Percentiles rank a stretch among this genome's conserved stretches.
These are phyloP conservation scores for Trametes versicolor DNA, from an alignment of 1,284 basidiomycete genomes.

Conservation along the genomic window DNA sequence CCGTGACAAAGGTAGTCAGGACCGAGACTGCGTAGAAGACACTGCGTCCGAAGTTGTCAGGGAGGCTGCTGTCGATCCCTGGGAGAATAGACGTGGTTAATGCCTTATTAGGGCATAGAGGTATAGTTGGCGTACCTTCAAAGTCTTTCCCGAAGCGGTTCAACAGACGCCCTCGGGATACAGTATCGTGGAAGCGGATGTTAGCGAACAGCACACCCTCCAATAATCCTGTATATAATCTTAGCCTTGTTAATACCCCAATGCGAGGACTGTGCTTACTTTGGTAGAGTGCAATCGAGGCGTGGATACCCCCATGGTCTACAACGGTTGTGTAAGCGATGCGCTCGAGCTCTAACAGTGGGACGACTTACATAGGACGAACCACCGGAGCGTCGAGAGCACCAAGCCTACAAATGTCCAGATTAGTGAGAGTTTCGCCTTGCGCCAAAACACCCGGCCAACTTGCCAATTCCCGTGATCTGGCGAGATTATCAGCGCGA, in stretches of 20 bases:
- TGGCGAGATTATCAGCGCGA: neutral
- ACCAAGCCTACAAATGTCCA: constrained; percentile 58
- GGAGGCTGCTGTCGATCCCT: constrained; percentile 87
- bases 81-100: constrained; percentile 9
- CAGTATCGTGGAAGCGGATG: constrained; percentile 94
- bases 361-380: constrained; percentile 63
- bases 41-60: constrained; percentile 88
- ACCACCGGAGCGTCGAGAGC: constrained; percentile 72
- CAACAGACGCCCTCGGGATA: constrained; percentile 85
- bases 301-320: constrained; percentile 77
- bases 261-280: constrained; percentile 52
- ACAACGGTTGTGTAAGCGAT: neutral
- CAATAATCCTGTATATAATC: constrained; percentile 64
- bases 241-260: neutral
- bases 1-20: constrained; percentile 77
- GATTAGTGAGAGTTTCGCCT: neutral
- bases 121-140: constrained; percentile 65
- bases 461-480: constrained; percentile 31
- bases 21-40: constrained; percentile 67
- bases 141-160: constrained; percentile 96
- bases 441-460: constrained; percentile 42
- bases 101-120: neutral
- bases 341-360: neutral
- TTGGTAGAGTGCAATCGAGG: constrained; percentile 77
- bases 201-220: constrained; percentile 90